A percentile compares a stretch with the other conserved stretches of the same genome.
phyloP scores from a whole-genome alignment of 306 rosid species.

The Spatholobus suberectus region DNA sequence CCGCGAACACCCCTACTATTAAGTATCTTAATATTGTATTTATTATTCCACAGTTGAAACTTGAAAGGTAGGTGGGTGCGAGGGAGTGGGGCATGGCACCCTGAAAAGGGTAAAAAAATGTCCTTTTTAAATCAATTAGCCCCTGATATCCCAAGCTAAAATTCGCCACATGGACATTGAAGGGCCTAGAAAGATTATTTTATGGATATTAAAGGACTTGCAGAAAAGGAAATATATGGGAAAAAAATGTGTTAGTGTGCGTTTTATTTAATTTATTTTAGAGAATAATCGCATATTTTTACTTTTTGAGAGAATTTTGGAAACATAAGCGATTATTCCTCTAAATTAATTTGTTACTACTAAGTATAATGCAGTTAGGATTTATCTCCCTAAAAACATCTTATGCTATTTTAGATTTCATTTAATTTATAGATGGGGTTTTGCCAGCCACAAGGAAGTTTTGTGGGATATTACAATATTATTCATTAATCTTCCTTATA shows the following conservation, averaged over 20 bases:
- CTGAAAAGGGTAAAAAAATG: background rate
- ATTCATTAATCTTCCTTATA: no score
- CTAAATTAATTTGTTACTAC: no score
- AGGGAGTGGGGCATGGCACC: background rate
- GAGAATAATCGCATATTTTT: background rate
- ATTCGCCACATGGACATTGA: no score
- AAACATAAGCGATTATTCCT: no score
- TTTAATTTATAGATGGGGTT: no score
- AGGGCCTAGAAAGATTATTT: no score
- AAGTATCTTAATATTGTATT: background rate
- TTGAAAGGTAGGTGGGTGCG: background rate
- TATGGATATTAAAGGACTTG: background rate
- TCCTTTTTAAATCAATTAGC: background rate
- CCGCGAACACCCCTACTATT: no score
- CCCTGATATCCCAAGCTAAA: no score
- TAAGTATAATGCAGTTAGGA: no score
- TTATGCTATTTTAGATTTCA: no score
- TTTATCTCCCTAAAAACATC: no score
- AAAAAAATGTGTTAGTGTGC: background rate
- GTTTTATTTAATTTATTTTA: background rate
- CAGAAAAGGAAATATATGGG: background rate
- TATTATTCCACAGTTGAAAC: background rate
- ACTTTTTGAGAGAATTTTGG: background rate
- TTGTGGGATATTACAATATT: background rate
- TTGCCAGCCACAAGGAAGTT: background rate